Evolutionary conservation across 306 rosid species (phyloP).

Genomic region (Vigna mungo): DNA sequence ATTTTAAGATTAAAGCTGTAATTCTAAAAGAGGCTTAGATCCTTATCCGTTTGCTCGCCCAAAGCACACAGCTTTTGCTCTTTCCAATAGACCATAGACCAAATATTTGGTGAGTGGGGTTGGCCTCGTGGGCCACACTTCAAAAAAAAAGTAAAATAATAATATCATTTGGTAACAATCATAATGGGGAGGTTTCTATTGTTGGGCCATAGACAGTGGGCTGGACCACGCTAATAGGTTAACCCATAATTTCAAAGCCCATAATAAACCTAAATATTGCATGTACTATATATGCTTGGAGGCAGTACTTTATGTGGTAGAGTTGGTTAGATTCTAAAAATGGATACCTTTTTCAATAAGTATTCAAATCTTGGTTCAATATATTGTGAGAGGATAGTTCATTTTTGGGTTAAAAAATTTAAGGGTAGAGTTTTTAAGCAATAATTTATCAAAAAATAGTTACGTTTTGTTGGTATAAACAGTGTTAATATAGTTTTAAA

Average conservation of each 20-base stretch:
- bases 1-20: constrained; percentile 45
- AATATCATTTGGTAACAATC: background rate
- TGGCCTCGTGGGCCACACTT: constrained; percentile 1
- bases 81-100: constrained; percentile 23
- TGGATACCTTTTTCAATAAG: too few species aligned
- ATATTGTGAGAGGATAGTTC: too few species aligned
- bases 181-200: background rate
- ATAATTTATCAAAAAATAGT: too few species aligned
- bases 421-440: too few species aligned
- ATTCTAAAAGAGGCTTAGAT: constrained; percentile 25
- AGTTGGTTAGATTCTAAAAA: too few species aligned
- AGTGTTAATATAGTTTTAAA: too few species aligned
- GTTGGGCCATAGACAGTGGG: constrained; percentile 22
- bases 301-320: too few species aligned
- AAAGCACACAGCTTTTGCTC: constrained; percentile 39
- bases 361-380: too few species aligned
- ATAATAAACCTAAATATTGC: too few species aligned
- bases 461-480: too few species aligned
- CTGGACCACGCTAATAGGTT: constrained; percentile 33
- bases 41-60: constrained; percentile 35
- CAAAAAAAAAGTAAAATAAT: constrained; percentile 4
- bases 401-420: too few species aligned
- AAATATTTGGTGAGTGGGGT: constrained; percentile 35
- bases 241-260: background rate
- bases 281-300: too few species aligned